phyloP scores from a whole-genome alignment of 192 early-diverging fungal genomes.

The Linnemannia schmuckeri region DNA sequence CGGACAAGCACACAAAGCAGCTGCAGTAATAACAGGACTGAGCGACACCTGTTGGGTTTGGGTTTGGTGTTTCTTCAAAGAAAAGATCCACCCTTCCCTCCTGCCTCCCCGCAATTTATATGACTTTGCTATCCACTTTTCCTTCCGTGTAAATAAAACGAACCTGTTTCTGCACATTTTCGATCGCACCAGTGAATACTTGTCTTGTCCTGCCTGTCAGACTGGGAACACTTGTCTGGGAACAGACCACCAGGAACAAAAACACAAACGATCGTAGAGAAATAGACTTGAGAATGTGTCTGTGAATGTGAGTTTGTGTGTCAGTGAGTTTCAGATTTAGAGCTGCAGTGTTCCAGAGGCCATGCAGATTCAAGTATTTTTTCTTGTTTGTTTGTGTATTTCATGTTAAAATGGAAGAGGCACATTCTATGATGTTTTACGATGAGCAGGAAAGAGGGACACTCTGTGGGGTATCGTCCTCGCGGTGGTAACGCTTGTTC shows the following conservation, averaged over 20 bases:
- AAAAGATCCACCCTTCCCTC: not conserved
- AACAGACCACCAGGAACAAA: not conserved
- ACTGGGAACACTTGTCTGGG: not conserved
- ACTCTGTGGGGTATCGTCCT: not conserved
- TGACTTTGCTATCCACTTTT: not conserved
- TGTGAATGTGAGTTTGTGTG: not conserved
- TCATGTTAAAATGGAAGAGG: not conserved
- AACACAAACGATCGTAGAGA: not conserved
- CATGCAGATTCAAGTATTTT: not conserved
- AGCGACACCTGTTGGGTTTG: not conserved
- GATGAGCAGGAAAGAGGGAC: not conserved
- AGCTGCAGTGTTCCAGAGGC: conserved; percentile 1
- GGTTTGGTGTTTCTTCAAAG: not conserved
- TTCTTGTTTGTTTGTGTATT: not conserved
- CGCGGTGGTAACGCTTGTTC: conserved; percentile 25
- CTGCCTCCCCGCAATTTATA: not conserved
- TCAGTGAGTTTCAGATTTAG: not conserved
- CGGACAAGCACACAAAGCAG: not conserved
- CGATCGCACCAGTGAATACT: not conserved
- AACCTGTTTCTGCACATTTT: not conserved
- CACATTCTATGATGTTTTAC: not conserved
- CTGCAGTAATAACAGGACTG: not conserved
- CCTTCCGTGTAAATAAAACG: conserved; percentile 5
- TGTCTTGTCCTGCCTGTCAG: too few species aligned
- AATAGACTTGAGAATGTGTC: not conserved